These are phyloP conservation scores for Colletotrichum truncatum DNA, from an alignment of 2,329 filamentous ascomycete species.

Conservation along the genomic window DNA sequence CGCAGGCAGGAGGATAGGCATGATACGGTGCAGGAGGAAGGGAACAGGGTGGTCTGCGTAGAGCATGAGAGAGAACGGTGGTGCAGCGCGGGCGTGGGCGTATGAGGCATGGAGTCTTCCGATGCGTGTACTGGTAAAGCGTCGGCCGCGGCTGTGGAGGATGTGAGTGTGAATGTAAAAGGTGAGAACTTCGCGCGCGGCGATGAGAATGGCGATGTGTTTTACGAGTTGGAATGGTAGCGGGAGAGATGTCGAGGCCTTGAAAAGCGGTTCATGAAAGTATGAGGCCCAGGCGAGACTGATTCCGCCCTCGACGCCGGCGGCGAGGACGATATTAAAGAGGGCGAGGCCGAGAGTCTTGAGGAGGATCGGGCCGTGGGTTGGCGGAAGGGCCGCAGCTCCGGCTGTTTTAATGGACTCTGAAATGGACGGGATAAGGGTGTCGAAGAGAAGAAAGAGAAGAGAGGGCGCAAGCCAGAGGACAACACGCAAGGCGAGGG, in stretches of 20 bases:
- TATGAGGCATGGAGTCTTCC: conserved; percentile 53
- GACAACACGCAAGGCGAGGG: conserved; percentile 71
- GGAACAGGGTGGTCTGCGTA: conserved; percentile 75
- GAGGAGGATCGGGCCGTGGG: conserved; percentile 41
- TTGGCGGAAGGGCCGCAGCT: conserved; percentile 55
- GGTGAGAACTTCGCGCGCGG: conserved; percentile 65
- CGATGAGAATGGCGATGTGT: conserved; percentile 54
- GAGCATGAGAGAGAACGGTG: conserved; percentile 69
- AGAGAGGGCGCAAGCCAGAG: conserved; percentile 80
- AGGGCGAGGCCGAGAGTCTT: conserved; percentile 52
- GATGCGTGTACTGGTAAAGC: conserved; percentile 38
- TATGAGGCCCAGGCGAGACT: conserved; percentile 46
- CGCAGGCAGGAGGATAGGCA: conserved; percentile 74
- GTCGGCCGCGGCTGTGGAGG: conserved; percentile 63
- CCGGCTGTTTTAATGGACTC: conserved; percentile 75
- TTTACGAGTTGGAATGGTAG: conserved; percentile 63
- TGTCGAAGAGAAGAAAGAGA: conserved; percentile 78
- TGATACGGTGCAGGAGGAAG: conserved; percentile 68
- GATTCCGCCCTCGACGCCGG: conserved; percentile 52
- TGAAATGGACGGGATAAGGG: conserved; percentile 73
- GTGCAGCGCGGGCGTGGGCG: conserved; percentile 62
- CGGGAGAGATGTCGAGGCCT: conserved; percentile 57
- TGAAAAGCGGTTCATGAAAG: conserved; percentile 53
- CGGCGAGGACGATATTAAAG: conserved; percentile 55
- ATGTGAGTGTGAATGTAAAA: conserved; percentile 80